These are phyloP conservation scores for Yarrowia hollandica DNA, from an alignment of 805 yeast species.

Conservation along the genomic window DNA sequence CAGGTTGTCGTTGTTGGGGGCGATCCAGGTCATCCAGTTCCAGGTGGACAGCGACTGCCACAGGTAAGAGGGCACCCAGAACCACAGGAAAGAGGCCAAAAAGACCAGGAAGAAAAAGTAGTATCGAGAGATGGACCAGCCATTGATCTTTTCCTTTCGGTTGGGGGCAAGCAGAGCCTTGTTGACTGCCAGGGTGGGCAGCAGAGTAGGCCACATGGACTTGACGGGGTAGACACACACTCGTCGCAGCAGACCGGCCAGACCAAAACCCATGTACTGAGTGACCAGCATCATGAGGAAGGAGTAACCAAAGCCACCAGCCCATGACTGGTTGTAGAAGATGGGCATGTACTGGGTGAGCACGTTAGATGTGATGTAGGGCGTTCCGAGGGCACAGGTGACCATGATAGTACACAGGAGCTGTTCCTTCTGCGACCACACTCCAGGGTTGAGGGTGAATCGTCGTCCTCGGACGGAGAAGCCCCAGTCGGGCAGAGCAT, in stretches of 20 bases:
- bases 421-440: constrained; percentile 61
- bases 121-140: constrained; percentile 61
- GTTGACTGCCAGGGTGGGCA: constrained; percentile 52
- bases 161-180: constrained; percentile 42
- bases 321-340: constrained; percentile 32
- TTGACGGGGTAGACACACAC: constrained; percentile 48
- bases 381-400: constrained; percentile 47
- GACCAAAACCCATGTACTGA: constrained; percentile 54
- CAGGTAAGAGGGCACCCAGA: constrained; percentile 67
- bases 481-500: constrained; percentile 38
- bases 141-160: constrained; percentile 50
- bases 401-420: constrained; percentile 54
- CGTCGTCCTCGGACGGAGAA: constrained; percentile 37
- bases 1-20: constrained; percentile 52
- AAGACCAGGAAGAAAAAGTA: constrained; percentile 50
- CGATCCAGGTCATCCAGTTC: constrained; percentile 62
- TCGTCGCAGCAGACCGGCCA: constrained; percentile 57
- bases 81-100: constrained; percentile 51
- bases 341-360: constrained; percentile 30
- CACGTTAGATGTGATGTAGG: constrained; percentile 29
- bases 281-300: constrained; percentile 50
- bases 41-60: constrained; percentile 63
- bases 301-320: constrained; percentile 43
- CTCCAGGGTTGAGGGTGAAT: constrained; percentile 57
- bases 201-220: constrained; percentile 52